Base-by-base conservation (phyloP, 2,329 filamentous ascomycete species). In the Coleophoma crateriformis region DNA sequence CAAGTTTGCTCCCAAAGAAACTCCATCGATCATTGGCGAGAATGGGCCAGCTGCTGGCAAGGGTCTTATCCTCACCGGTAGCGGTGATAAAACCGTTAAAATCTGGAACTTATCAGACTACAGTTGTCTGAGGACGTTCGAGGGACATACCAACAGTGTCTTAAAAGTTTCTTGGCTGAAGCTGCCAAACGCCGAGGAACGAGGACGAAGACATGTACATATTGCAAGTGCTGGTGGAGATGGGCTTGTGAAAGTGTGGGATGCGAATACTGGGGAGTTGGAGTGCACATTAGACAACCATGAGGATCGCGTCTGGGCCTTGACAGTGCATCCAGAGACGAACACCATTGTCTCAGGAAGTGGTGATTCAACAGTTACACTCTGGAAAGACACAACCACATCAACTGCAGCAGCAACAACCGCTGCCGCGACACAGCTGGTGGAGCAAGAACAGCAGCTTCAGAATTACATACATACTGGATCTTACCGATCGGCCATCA, bases 241-340 rank as follows among this genome's bases (percentile, higher is more conserved):
- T 67, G 94, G 94, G 2, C 78, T 99, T 3, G 90, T 99, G 51
- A 99, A 97, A 70, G 82, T 99, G 33, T 99, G 94, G 94, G 89
- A 96, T 59, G 87, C 88, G 12, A 86, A 87, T 63, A 84, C 79
- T 1, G 90, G 91, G 43, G 94, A 97, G 67, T 77, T 84, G 3
- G 89, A 91, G 58, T 87, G 87, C 56, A 99, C 94, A 0, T 78
- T 99, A 4, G 94, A 99, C 70, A 97, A 97, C 69, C 94, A 99
- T 67, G 90, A 90, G 60, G 94, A 99, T 69, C 83, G 94, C 50
- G 91, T 97, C 1, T 96, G 91, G 91, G 90, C 90, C 0, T 73
- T 97, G 15, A 82, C 89, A 4, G 82, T 89, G 11, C 78, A 92
- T 65, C 77, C 86, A 42, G 63, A 75, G 40, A 79, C 75, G 10